Percentiles rank a stretch among this genome's conserved stretches.
Evolutionary conservation across 2,329 filamentous ascomycete genomes (phyloP).

Genomic region (Chaetothyriales sp.): DNA sequence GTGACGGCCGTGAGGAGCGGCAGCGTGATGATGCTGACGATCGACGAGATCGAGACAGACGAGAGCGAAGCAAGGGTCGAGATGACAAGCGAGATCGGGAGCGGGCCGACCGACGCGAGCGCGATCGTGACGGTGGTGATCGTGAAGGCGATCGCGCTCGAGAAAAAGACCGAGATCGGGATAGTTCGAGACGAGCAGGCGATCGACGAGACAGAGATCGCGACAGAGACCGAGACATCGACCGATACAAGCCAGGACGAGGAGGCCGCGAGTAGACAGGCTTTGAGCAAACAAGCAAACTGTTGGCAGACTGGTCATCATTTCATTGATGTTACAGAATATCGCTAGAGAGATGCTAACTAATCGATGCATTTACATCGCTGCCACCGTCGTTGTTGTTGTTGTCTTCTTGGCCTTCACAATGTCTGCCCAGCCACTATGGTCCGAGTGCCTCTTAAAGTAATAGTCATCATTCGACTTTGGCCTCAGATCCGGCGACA

Average conservation of each 20-base stretch:
- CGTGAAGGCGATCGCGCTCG: slow-evolving; percentile 3
- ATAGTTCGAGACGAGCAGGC: slow-evolving; percentile 3
- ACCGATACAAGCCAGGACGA: slow-evolving; percentile 15
- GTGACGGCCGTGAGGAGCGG: slow-evolving; percentile 1
- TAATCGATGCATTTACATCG: not conserved
- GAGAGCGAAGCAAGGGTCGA: slow-evolving; percentile 13
- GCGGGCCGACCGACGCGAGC: slow-evolving; percentile 1
- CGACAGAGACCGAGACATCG: slow-evolving; percentile 10
- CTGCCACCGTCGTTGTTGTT: not conserved
- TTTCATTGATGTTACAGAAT: not conserved
- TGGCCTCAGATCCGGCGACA: slow-evolving; percentile 58
- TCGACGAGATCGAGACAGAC: slow-evolving; percentile 8
- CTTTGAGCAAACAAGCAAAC: not conserved
- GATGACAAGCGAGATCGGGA: slow-evolving; percentile 7
- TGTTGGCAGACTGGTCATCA: not conserved
- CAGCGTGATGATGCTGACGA: slow-evolving; percentile 1
- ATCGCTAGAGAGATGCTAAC: not conserved
- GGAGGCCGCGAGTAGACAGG: not conserved
- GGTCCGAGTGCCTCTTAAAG: slow-evolving; percentile 83
- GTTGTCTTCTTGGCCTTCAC: not conserved
- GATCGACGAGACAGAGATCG: slow-evolving; percentile 8
- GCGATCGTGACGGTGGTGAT: slow-evolving; percentile 4
- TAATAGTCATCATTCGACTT: slow-evolving; percentile 42
- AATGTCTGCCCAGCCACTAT: slow-evolving; percentile 49
- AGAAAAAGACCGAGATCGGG: slow-evolving; percentile 5